phyloP scores from a whole-genome alignment of 352 stramenopile genomes.

The Globisporangium barbulae region DNA sequence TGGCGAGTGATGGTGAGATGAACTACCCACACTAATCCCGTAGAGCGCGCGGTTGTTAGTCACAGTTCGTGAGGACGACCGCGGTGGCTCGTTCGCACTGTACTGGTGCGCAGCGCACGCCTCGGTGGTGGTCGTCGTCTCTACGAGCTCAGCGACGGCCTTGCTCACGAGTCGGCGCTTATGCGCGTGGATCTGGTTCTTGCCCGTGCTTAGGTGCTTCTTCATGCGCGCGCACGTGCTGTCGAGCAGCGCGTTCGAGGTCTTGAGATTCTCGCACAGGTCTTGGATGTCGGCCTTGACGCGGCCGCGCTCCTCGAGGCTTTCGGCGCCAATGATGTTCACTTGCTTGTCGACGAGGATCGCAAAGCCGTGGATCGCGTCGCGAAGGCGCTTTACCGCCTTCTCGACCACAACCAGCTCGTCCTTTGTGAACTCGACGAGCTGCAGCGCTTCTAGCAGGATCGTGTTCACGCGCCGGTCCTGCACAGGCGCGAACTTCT shows the following conservation, averaged over 20 bases:
- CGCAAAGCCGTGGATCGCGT: conserved; percentile 60
- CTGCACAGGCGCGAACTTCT: conserved; percentile 57
- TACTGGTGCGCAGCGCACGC: conserved; percentile 6
- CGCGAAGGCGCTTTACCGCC: conserved; percentile 50
- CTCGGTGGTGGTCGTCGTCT: conserved; percentile 11
- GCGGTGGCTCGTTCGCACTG: conserved; percentile 3
- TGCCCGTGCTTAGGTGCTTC: conserved; percentile 36
- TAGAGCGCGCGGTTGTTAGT: conserved; percentile 6
- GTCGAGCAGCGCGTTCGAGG: conserved; percentile 48
- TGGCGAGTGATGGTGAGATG: not conserved
- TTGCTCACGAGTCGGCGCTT: conserved; percentile 38
- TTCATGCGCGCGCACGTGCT: conserved; percentile 60
- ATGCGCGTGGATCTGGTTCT: conserved; percentile 53
- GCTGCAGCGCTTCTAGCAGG: conserved; percentile 57
- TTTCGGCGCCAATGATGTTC: conserved; percentile 50
- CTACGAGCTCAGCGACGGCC: conserved; percentile 19
- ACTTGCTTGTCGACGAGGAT: conserved; percentile 78
- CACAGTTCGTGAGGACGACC: not conserved
- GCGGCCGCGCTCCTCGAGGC: conserved; percentile 37
- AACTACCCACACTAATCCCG: not conserved
- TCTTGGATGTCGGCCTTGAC: conserved; percentile 64
- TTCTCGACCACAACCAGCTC: conserved; percentile 55
- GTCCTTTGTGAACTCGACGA: conserved; percentile 59
- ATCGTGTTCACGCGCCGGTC: conserved; percentile 56
- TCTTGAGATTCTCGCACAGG: conserved; percentile 51